Percentiles rank a stretch among this genome's conserved stretches.
phyloP scores from a whole-genome alignment of 2,329 filamentous ascomycete genomes.

The Fusarium anthophilum region DNA sequence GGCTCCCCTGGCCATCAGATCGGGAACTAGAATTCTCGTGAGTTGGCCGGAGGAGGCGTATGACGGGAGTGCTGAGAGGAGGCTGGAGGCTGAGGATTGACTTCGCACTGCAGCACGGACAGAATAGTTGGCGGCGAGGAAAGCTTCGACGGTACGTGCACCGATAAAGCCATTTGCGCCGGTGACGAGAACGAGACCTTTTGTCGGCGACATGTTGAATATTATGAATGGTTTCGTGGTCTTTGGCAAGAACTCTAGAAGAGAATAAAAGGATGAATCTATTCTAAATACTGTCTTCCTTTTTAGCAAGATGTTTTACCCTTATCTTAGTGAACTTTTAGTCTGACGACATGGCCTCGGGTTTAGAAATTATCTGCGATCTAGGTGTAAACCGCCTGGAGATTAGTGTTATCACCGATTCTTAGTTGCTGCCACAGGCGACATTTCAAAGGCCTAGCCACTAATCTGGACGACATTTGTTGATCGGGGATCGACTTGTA shows the following conservation, averaged over 20 bases:
- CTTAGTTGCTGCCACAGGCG: no score
- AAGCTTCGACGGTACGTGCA: constrained; percentile 11
- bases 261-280: background rate
- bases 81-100: background rate
- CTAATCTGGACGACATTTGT: background rate
- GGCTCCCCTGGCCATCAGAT: background rate
- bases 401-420: background rate
- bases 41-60: constrained; percentile 1
- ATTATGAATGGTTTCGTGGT: no score
- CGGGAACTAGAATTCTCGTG: background rate
- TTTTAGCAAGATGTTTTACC: background rate
- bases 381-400: background rate
- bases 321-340: background rate
- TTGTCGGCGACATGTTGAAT: background rate
- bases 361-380: background rate
- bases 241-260: fast-evolving
- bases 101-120: constrained; percentile 10
- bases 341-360: background rate
- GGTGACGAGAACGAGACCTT: constrained; percentile 11
- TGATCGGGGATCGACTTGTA: background rate
- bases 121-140: constrained; percentile 2
- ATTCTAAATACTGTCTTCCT: background rate
- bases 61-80: background rate
- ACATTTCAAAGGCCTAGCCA: background rate
- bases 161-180: constrained; percentile 24